Evolutionary conservation across 257 asterid genomes (phyloP).

Genomic region (Thymus mandschuricus): DNA sequence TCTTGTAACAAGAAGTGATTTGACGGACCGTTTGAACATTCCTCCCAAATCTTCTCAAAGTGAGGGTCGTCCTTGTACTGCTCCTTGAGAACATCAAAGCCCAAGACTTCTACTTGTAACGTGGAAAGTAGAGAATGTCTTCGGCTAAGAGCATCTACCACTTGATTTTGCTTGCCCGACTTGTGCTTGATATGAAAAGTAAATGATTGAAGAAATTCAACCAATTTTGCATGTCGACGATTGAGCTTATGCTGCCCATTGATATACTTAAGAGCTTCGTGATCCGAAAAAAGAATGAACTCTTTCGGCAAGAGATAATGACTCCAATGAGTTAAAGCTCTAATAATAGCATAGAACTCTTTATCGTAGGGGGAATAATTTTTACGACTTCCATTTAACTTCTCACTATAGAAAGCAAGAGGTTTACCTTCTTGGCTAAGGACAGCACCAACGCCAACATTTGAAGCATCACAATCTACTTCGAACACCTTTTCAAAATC

Average conservation of each 20-base stretch:
- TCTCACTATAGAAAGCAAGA: constrained; percentile 8
- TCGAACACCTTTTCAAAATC: neutral
- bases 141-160: neutral
- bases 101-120: neutral
- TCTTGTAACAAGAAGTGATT: constrained; percentile 15
- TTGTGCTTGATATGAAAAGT: neutral
- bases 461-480: constrained; percentile 16
- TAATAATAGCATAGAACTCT: constrained; percentile 1
- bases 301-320: constrained; percentile 10
- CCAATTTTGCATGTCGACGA: constrained; percentile 15
- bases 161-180: neutral
- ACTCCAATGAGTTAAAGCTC: neutral
- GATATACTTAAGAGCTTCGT: constrained; percentile 10
- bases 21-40: neutral
- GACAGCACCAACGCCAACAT: constrained; percentile 12
- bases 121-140: neutral
- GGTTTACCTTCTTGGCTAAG: constrained; percentile 20
- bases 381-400: neutral
- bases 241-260: constrained; percentile 22
- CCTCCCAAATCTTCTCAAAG: constrained; percentile 17
- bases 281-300: constrained; percentile 6
- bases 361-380: constrained; percentile 24
- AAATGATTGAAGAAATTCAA: neutral
- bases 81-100: constrained; percentile 10
- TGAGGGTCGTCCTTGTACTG: constrained; percentile 19